A percentile compares a stretch with the other conserved stretches of the same genome.
Evolutionary conservation across 225 moss, liverwort and hornwort species (phyloP).

Genomic region (Pseudoscleropodium purum): DNA sequence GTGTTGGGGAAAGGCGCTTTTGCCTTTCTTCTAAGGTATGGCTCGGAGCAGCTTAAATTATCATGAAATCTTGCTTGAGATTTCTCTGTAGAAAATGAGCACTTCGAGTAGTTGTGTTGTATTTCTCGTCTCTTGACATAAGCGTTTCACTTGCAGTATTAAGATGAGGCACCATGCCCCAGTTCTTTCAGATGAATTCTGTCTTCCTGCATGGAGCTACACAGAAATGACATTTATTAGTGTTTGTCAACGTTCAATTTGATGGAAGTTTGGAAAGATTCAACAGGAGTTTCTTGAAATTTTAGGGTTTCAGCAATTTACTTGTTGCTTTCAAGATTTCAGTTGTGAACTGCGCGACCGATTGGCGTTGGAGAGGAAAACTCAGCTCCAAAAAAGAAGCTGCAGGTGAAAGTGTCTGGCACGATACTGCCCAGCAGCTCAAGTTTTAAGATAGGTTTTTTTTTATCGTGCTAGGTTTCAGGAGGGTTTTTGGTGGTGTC

Average conservation of each 20-base stretch:
- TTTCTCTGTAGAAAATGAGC: neutral
- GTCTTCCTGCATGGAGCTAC: neutral
- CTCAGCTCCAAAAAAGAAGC: neutral
- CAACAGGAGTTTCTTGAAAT: neutral
- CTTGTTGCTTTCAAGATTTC: neutral
- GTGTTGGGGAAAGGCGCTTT: neutral
- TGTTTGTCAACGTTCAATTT: neutral
- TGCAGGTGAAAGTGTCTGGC: neutral
- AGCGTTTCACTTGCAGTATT: neutral
- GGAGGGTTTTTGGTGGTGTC: constrained; percentile 26
- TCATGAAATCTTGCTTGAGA: neutral
- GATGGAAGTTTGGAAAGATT: neutral
- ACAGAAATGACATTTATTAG: neutral
- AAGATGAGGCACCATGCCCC: neutral
- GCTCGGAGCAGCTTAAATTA: neutral
- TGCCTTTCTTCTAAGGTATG: neutral
- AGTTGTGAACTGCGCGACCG: neutral
- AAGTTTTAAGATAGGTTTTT: neutral
- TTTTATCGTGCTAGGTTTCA: neutral
- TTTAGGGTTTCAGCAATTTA: neutral
- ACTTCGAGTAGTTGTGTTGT: neutral
- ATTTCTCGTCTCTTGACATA: neutral
- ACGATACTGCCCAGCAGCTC: neutral
- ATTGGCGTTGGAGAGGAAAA: neutral
- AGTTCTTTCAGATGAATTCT: neutral